These are phyloP conservation scores for Trifolium fragiferum DNA, from an alignment of 306 rosid genomes.

Conservation along the genomic window DNA sequence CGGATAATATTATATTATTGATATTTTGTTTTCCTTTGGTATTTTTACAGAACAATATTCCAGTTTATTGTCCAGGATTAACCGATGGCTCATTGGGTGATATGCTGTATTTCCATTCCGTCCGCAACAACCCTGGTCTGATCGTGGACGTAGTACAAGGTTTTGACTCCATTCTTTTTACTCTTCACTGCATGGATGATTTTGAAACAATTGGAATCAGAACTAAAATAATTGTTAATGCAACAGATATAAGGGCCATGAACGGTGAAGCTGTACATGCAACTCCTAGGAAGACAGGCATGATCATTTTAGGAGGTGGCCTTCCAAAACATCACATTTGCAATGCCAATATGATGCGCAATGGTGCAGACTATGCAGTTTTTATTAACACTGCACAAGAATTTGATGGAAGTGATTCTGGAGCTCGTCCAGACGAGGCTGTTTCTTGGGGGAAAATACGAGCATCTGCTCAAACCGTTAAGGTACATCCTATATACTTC, in stretches of 20 bases:
- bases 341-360: constrained; percentile 99
- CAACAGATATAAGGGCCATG: constrained; percentile 86
- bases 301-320: constrained; percentile 92
- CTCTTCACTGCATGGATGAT: constrained; percentile 25
- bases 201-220: constrained; percentile 8
- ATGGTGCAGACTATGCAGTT: constrained; percentile 93
- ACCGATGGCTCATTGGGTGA: constrained; percentile 98
- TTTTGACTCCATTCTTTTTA: constrained; percentile 30
- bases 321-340: constrained; percentile 98
- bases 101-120: constrained; percentile 90
- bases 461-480: constrained; percentile 84
- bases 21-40: constrained; percentile 4
- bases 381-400: constrained; percentile 93
- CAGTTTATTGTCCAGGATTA: constrained; percentile 91
- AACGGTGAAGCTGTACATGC: constrained; percentile 94
- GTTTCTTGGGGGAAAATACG: constrained; percentile 95
- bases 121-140: constrained; percentile 70
- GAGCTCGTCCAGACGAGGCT: constrained; percentile 94
- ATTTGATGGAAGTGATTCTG: constrained; percentile 96
- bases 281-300: constrained; percentile 87
- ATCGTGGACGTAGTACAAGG: constrained; percentile 84
- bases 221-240: constrained; percentile 36
- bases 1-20: constrained; percentile 2
- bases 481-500: constrained; percentile 55
- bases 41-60: constrained; percentile 77